A percentile compares a stretch with the other conserved stretches of the same genome.
Conservation (phyloP, 2,329 filamentous ascomycete genomes). For the Ophiocordyceps camponoti-rufipedis region DNA sequence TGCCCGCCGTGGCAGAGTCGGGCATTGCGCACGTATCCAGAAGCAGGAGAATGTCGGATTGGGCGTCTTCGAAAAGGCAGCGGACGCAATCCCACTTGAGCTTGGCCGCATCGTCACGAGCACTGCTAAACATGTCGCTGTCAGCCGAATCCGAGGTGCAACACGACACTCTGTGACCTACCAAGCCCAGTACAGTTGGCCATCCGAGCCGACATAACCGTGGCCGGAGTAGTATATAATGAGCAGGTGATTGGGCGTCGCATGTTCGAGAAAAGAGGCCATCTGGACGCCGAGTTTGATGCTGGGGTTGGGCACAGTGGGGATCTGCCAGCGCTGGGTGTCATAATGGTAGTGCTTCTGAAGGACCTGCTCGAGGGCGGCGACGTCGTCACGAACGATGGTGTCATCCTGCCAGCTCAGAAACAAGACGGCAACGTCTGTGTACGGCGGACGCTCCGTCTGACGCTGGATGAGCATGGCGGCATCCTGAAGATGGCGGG, state of each 20-base stretch:
- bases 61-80: constrained; percentile 42
- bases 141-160: neutral
- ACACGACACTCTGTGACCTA: constrained; percentile 18
- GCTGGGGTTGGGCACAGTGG: constrained; percentile 37
- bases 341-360: constrained; percentile 41
- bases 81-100: constrained; percentile 46
- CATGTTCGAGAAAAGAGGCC: constrained; percentile 39
- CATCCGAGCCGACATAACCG: constrained; percentile 38
- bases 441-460: constrained; percentile 38
- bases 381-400: constrained; percentile 32
- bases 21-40: constrained; percentile 42
- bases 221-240: constrained; percentile 48
- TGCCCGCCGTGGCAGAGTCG: constrained; percentile 29
- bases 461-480: constrained; percentile 49
- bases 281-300: constrained; percentile 43
- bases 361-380: constrained; percentile 36
- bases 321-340: constrained; percentile 43
- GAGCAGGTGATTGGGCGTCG: constrained; percentile 38
- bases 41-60: constrained; percentile 43
- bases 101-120: constrained; percentile 37
- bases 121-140: constrained; percentile 26
- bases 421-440: constrained; percentile 39
- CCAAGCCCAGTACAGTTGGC: constrained; percentile 49
- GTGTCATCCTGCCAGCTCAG: constrained; percentile 45
- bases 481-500: constrained; percentile 48